phyloP scores from a whole-genome alignment of 83 land plant species.

The Diphasiastrum complanatum region DNA sequence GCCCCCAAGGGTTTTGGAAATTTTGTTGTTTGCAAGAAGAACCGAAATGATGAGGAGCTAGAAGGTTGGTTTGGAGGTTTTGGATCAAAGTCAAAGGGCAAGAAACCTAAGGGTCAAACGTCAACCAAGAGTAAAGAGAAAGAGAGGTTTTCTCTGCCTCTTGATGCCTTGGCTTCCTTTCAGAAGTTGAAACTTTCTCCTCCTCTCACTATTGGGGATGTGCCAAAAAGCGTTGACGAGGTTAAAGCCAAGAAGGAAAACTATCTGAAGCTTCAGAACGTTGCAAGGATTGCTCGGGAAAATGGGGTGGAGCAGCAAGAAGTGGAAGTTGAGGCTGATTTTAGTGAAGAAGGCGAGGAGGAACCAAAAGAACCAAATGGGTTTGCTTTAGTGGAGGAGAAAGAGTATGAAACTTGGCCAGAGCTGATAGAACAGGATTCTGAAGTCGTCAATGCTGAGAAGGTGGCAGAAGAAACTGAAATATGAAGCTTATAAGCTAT shows the following conservation, averaged over 20 bases:
- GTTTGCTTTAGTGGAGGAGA: too few species aligned
- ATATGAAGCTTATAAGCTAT: too few species aligned
- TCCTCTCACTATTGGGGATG: constrained; percentile 36
- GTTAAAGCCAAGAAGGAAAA: constrained; percentile 34
- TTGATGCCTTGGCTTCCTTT: constrained; percentile 43
- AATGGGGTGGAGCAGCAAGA: too few species aligned
- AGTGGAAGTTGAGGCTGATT: too few species aligned
- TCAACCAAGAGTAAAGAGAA: constrained; percentile 17
- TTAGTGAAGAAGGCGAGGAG: too few species aligned
- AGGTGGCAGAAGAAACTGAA: too few species aligned
- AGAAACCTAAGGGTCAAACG: constrained; percentile 11
- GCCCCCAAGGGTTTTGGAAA: constrained; percentile 37
- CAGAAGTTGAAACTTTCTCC: constrained; percentile 27
- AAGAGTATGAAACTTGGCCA: too few species aligned
- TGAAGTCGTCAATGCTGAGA: too few species aligned
- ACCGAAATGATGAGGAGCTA: constrained; percentile 36
- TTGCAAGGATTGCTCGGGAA: constrained; percentile 23
- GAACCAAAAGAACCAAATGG: too few species aligned
- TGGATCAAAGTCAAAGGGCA: constrained; percentile 33
- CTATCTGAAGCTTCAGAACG: constrained; percentile 34
- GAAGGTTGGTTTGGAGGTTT: constrained; percentile 37
- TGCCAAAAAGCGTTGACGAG: constrained; percentile 22
- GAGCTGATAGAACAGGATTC: too few species aligned
- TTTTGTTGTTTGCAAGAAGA: constrained; percentile 33
- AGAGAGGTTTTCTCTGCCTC: constrained; percentile 35